Conservation (phyloP, 495 filamentous ascomycete species). For the Talaromyces adpressus region DNA sequence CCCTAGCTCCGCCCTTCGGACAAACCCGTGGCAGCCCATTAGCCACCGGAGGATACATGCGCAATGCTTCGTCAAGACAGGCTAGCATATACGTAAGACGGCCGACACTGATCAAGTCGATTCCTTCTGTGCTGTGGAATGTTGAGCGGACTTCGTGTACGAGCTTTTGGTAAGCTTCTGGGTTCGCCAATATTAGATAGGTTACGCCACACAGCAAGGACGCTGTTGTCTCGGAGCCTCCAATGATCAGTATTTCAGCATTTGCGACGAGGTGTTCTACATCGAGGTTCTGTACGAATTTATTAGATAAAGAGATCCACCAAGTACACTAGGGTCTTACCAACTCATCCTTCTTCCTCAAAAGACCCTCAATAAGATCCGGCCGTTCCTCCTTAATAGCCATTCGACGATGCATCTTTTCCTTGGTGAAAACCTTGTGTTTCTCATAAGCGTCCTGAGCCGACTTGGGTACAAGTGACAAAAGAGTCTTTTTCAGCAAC, state of each 20-base stretch:
- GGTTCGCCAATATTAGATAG: constrained; percentile 45
- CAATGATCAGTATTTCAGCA: constrained; percentile 38
- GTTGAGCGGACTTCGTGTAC: constrained; percentile 39
- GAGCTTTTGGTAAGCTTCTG: constrained; percentile 31
- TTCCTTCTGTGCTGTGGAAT: constrained; percentile 47
- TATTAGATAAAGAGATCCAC: neutral
- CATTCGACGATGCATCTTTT: constrained; percentile 36
- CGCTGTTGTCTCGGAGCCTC: constrained; percentile 55
- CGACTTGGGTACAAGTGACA: constrained; percentile 17
- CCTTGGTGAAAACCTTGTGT: constrained; percentile 26
- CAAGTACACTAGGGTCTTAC: constrained; percentile 10
- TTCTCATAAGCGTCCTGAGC: constrained; percentile 23
- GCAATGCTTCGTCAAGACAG: constrained; percentile 49
- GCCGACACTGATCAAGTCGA: constrained; percentile 38
- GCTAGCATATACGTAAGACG: constrained; percentile 48
- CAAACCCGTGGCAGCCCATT: constrained; percentile 36
- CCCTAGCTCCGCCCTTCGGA: constrained; percentile 35
- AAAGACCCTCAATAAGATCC: constrained; percentile 43
- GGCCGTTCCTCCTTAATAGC: constrained; percentile 27
- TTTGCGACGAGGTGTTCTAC: constrained; percentile 33
- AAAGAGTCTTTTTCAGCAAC: constrained; percentile 18
- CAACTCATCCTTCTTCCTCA: constrained; percentile 40
- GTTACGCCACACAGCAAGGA: constrained; percentile 46
- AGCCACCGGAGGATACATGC: constrained; percentile 52
- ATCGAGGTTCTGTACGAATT: constrained; percentile 22